A percentile compares a stretch with the other conserved stretches of the same genome.
Evolutionary conservation across 1,284 basidiomycete genomes (phyloP).

Genomic region (Lignosus rhinocerotis): DNA sequence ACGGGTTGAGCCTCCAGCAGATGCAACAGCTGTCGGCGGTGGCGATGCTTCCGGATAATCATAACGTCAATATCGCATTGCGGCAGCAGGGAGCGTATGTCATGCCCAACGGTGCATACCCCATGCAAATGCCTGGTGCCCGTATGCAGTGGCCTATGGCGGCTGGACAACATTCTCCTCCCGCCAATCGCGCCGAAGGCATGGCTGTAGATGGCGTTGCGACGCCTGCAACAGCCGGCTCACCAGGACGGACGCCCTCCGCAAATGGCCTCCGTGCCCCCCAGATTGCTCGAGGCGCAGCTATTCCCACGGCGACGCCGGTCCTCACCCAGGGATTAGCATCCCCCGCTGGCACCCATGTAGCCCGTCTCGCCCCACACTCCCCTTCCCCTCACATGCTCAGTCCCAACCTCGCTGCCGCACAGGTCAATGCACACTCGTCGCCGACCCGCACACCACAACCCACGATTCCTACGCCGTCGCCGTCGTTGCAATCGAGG

Average conservation of each 20-base stretch:
- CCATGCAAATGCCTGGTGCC: conserved; percentile 41
- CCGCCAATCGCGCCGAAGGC: conserved; percentile 29
- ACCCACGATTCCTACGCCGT: conserved; percentile 50
- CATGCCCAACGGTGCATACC: conserved; percentile 38
- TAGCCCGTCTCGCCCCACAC: conserved; percentile 36
- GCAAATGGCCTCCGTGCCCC: conserved; percentile 46
- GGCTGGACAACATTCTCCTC: conserved; percentile 21
- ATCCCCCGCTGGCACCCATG: conserved; percentile 28
- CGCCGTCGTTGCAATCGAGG: conserved; percentile 66
- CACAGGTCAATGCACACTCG: conserved; percentile 42
- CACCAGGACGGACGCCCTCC: conserved; percentile 51
- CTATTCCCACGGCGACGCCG: conserved; percentile 34
- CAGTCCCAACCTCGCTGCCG: conserved; percentile 46
- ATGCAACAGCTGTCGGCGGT: conserved; percentile 43
- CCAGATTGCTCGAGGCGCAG: conserved; percentile 37
- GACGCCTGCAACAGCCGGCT: conserved; percentile 34
- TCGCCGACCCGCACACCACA: conserved; percentile 59
- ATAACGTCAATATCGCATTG: conserved; percentile 31
- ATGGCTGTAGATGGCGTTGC: conserved; percentile 9
- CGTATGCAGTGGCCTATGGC: conserved; percentile 44
- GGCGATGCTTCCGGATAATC: conserved; percentile 37
- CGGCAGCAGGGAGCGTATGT: conserved; percentile 36
- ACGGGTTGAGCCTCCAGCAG: conserved; percentile 50
- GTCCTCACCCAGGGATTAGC: conserved; percentile 37
- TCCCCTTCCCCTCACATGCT: conserved; percentile 57